Conservation (phyloP, 2,329 filamentous ascomycete species). For the Pseudogymnoascus sp. region DNA sequence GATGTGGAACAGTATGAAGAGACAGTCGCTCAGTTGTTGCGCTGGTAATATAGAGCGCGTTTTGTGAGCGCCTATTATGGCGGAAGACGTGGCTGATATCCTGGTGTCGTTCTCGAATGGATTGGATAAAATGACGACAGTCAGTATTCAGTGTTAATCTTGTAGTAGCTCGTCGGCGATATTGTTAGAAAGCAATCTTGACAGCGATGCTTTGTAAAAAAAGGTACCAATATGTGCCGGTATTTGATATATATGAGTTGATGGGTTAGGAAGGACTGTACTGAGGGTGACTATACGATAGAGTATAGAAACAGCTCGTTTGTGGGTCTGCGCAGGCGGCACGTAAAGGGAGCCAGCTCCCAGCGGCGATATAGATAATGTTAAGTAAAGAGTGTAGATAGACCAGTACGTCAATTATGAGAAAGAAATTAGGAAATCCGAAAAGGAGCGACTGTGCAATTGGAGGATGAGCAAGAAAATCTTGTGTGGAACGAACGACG, state of each 20-base stretch:
- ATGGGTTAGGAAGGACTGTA: slow-evolving; percentile 30
- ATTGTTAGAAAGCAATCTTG: slow-evolving; percentile 5
- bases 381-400: slow-evolving; percentile 2
- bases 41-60: neutral
- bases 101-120: neutral
- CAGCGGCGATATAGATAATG: slow-evolving; percentile 38
- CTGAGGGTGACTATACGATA: slow-evolving; percentile 33
- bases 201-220: slow-evolving; percentile 18
- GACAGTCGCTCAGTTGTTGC: neutral
- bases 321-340: slow-evolving; percentile 28
- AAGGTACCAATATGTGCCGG: slow-evolving; percentile 28
- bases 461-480: slow-evolving; percentile 29
- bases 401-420: slow-evolving; percentile 17
- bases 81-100: neutral
- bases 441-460: slow-evolving; percentile 45
- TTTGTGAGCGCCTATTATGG: neutral
- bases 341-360: slow-evolving; percentile 47
- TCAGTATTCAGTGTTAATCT: neutral
- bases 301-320: slow-evolving; percentile 37
- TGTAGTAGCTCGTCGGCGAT: slow-evolving; percentile 13
- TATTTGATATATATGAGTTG: slow-evolving; percentile 13
- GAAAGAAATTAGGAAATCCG: slow-evolving; percentile 34
- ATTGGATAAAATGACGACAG: neutral
- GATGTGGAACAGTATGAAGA: neutral
- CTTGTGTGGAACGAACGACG: slow-evolving; percentile 35